Base-by-base conservation (phyloP, 805 yeast species). In the Sugiyamaella valdiviana region DNA sequence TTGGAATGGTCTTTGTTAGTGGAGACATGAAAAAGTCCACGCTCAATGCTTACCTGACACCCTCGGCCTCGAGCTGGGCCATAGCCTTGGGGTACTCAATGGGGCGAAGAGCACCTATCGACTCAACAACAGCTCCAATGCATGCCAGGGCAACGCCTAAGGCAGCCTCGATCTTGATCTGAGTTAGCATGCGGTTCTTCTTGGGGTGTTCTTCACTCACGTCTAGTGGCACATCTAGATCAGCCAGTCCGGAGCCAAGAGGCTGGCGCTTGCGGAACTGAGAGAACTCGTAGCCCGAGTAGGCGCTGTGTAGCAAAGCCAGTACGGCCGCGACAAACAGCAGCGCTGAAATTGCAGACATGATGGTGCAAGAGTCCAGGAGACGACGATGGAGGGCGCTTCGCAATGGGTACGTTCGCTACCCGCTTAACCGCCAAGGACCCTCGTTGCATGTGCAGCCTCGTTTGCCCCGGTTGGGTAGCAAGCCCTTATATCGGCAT, bases 21-120 rank as follows among this genome's bases (percentile, higher is more conserved):
- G 21, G 4, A n/a, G 7, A 6, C 20, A 17, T 15, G 45, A n/a
- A 16, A 24, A 5, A 2, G 5, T 5, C 22, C 17, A n/a, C n/a
- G n/a, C 21, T 12, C 5, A 17, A 17, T 19, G 17, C 58, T 41
- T 44, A 50, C 56, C 64, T 63, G 16, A 60, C 59, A n/a, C 82
- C 84, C 22, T 73, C 58, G 26, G 64, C 60, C 52, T 82, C 80
- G 22, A 70, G 63, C 42, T 73, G 72, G 15, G 65, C 63, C 39
- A 76, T 72, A 6, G 83, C 79, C 46, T 75, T 67, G 50, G 65
- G 69, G 67, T 72, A 68, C n/a, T 58, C 63, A 20, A 81, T 73
- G 6, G 78, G 78, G 46, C 69, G 69, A 55, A 81, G 67, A 44
- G 59, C 57, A 21, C 66, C 57, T 6, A 58, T 58, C 6, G 65